These are phyloP conservation scores for Pilaira anomala DNA, from an alignment of 192 early-diverging fungal species.

Conservation along the genomic window DNA sequence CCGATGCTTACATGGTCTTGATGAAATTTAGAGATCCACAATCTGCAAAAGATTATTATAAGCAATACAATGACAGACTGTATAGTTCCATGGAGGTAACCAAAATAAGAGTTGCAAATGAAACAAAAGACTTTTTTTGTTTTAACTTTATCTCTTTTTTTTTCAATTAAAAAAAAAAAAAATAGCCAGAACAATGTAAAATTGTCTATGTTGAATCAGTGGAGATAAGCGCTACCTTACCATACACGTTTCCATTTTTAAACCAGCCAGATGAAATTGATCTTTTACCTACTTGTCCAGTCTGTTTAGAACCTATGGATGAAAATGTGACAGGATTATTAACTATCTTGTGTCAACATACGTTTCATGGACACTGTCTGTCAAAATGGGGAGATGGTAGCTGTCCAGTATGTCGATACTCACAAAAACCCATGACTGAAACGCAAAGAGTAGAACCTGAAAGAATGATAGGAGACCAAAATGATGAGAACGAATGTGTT, in stretches of 20 bases:
- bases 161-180: neutral
- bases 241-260: slow-evolving; percentile 56
- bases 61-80: slow-evolving; percentile 75
- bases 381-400: slow-evolving; percentile 90
- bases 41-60: slow-evolving; percentile 69
- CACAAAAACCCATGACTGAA: slow-evolving; percentile 41
- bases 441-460: neutral
- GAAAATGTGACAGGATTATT: slow-evolving; percentile 81
- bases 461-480: slow-evolving; percentile 3
- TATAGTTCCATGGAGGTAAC: slow-evolving; percentile 82
- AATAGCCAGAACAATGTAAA: slow-evolving; percentile 70
- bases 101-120: too few relatives aligned
- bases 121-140: neutral
- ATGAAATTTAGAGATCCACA: slow-evolving; percentile 68
- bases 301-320: slow-evolving; percentile 96
- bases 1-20: slow-evolving; percentile 89
- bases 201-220: slow-evolving; percentile 80
- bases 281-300: slow-evolving; percentile 91
- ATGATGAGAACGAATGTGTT: slow-evolving; percentile 40
- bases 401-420: slow-evolving; percentile 95
- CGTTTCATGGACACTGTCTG: slow-evolving; percentile 92
- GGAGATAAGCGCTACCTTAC: slow-evolving; percentile 61
- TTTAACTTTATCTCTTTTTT: neutral
- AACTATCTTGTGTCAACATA: slow-evolving; percentile 93
- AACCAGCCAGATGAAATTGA: slow-evolving; percentile 38